Conservation (phyloP, 345 rosid genomes). For the Corymbia maculata region DNA sequence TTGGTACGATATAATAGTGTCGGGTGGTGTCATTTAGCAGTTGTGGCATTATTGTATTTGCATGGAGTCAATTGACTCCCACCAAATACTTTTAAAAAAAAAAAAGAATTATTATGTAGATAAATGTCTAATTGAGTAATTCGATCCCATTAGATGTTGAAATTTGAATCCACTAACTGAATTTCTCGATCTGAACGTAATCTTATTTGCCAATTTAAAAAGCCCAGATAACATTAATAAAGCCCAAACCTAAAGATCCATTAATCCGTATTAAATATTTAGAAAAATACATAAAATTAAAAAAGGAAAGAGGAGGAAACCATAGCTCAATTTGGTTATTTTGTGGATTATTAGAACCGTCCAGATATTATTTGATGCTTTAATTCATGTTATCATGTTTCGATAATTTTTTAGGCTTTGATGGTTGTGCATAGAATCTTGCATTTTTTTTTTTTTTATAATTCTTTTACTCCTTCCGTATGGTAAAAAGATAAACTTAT, state of each 20-base stretch:
- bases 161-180: neutral
- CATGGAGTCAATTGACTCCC: neutral
- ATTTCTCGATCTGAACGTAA: neutral
- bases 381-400: neutral
- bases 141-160: neutral
- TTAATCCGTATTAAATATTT: accelerated
- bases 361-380: neutral
- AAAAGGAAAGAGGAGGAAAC: neutral
- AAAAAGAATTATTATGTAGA: neutral
- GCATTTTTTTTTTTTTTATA: neutral
- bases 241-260: neutral
- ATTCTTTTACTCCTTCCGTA: neutral
- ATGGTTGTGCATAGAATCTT: neutral
- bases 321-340: neutral
- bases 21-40: neutral
- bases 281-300: neutral
- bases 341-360: neutral
- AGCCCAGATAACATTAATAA: neutral
- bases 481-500: neutral
- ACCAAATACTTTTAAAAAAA: neutral
- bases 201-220: neutral
- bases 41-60: neutral
- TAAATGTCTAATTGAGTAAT: neutral
- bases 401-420: neutral
- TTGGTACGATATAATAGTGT: neutral